Base-by-base conservation (phyloP, 2,329 filamentous ascomycete species). In the Colletotrichum phormii region DNA sequence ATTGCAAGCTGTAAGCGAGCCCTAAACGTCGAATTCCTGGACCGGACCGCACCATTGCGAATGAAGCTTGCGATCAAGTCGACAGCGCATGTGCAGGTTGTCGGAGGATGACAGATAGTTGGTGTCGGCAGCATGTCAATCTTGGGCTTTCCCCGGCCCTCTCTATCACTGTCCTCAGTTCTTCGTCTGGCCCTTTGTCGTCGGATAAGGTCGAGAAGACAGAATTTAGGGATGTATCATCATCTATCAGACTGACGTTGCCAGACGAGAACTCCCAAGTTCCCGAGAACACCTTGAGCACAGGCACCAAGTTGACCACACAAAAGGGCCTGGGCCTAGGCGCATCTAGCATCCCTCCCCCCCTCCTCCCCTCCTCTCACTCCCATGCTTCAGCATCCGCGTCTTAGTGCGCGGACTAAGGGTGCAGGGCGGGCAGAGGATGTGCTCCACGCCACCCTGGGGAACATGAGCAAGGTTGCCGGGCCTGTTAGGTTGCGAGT, bases 381-480 rank as follows among this genome's bases (percentile, higher is more conserved):
- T 51, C 49, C 31, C 42, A 53, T 46, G 24, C 60, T 31, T 53
- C 53, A 46, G n/a, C 53, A 55, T 24, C 42, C 42, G 18, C 42
- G 18, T 49, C 42, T 49, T 49, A 49, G 42, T 49, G 42, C 42
- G 67, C 26, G 58, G 49, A 22, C 46, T 22, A 37, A 49, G 33
- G 33, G 12, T n/a, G 49, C 53, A 57, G 60, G 49, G 55, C 51
- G 62, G 31, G 51, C 51, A 29, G 49, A 58, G 31, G 37, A 63
- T 42, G 46, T 55, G 67, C 57, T 60, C 70, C 66, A 70, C 54
- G 59, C 59, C 37, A 18, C 33, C 46, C 66, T 22, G 57, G 61
- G 37, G 58, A 65, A 64, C 31, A 62, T 42, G 35, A 59, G 51
- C 69, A 66, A 71, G 57, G 67, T 60, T 63, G 15, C 37, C 42